Base-by-base conservation (phyloP, 2,329 filamentous ascomycete species). In the Ophiocordyceps polyrhachis-furcata region DNA sequence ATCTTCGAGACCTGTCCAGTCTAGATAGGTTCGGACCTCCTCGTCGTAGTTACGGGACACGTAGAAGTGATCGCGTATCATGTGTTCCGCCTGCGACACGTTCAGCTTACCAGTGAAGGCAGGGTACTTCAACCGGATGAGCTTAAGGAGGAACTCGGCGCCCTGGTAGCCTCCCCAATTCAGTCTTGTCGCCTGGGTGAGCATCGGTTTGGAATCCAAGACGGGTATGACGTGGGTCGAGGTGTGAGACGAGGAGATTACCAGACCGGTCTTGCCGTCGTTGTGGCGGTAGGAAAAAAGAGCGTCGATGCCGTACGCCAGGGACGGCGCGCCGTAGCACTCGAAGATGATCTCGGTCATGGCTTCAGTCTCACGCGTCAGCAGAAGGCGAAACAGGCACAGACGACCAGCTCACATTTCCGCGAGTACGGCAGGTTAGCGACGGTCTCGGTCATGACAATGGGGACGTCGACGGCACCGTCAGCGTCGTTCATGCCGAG, bases 271-370 rank as follows among this genome's bases (percentile, higher is more conserved):
- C 43, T 71, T 78, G 49, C 91, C 91, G 49, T 83, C 77, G 59
- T 98, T 98, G 66, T 94, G 83, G 49, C 81, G 73, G 66, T 94
- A 98, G 19, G 89, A 93, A 66, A 98, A 98, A 29, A 98, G 74
- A 12, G 88, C 93, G 62, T 98, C 91, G 64, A 98, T 88, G 44
- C 91, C 91, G 62, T 91, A 95, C 17, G 88, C 83, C 23, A 95
- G 73, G 2, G 85, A 89, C 0, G 91, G 89, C 12, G 84, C 88
- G 48, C 78, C 76, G 61, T 98, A 98, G 63, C 87, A 93, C 62
- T 98, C 91, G 60, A 96, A 98, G 12, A 98, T 69, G 45, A 96
- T 89, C 58, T 98, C 91, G 40, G 84, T 93, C 89, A 96, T 96
- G 53, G 84, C 86, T 93, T 51, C 44, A 47, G 7, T 41, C 8